phyloP scores from a whole-genome alignment of 2,329 filamentous ascomycete species.

The Monilinia fructicola region DNA sequence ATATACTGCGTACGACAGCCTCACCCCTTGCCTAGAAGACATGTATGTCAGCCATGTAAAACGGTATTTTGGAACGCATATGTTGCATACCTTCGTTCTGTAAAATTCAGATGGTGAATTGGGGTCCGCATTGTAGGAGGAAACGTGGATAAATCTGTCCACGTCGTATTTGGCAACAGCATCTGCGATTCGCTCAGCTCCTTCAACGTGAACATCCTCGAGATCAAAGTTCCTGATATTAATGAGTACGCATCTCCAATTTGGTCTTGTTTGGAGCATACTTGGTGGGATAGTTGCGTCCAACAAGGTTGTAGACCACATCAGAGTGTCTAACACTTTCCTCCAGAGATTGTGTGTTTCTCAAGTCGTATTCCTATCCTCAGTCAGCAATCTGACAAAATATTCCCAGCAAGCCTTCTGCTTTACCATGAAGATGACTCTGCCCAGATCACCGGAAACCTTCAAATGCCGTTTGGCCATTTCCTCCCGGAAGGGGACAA shows the following conservation, averaged over 20 bases:
- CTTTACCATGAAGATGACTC: constrained; percentile 76
- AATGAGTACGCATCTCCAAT: constrained; percentile 38
- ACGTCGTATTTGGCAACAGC: constrained; percentile 97
- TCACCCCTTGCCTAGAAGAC: constrained; percentile 68
- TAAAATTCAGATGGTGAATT: constrained; percentile 87
- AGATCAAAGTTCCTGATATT: constrained; percentile 81
- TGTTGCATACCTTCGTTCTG: constrained; percentile 66
- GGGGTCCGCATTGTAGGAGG: constrained; percentile 83
- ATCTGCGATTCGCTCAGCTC: constrained; percentile 86
- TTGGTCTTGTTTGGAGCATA: constrained; percentile 44
- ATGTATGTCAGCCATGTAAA: not conserved
- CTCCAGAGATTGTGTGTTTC: constrained; percentile 93
- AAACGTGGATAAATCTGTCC: constrained; percentile 94
- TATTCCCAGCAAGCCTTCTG: not conserved
- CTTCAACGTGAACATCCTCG: constrained; percentile 90
- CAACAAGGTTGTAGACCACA: constrained; percentile 94
- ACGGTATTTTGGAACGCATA: not conserved
- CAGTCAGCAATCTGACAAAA: constrained; percentile 2
- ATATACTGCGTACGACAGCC: constrained; percentile 80
- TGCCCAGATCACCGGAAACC: constrained; percentile 89
- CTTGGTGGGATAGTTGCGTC: constrained; percentile 96
- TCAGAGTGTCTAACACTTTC: constrained; percentile 96
- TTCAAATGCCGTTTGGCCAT: constrained; percentile 98
- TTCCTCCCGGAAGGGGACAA: constrained; percentile 92
- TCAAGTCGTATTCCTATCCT: constrained; percentile 82